phyloP scores from a whole-genome alignment of 2,329 filamentous ascomycete species.

The Epichloe bromicola region DNA sequence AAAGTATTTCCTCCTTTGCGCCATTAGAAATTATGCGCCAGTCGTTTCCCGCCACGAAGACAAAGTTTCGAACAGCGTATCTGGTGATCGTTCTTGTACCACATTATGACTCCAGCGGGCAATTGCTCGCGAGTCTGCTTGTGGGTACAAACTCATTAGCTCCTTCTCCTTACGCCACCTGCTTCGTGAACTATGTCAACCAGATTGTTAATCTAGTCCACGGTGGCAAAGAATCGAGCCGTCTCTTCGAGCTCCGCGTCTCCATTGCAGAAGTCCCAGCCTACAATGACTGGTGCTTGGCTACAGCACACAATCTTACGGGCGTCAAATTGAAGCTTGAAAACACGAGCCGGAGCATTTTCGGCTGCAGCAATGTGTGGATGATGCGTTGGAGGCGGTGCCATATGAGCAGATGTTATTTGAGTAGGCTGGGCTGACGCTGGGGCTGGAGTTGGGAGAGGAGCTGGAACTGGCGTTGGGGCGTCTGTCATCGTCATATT shows the following conservation, averaged over 20 bases:
- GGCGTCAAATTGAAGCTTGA: slow-evolving; percentile 94
- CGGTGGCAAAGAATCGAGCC: slow-evolving; percentile 60
- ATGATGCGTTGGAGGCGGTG: slow-evolving; percentile 10
- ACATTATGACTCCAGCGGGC: background rate
- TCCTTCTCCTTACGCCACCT: background rate
- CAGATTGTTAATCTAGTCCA: slow-evolving; percentile 23
- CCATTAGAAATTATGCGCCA: background rate
- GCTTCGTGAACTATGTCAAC: background rate
- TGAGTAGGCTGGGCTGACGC: slow-evolving; percentile 11
- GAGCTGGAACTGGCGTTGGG: background rate
- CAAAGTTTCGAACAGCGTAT: background rate
- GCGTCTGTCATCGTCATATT: background rate
- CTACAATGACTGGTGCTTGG: slow-evolving; percentile 82
- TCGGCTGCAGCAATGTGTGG: slow-evolving; percentile 34
- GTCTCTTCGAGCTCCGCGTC: slow-evolving; percentile 70
- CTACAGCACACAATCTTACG: slow-evolving; percentile 89
- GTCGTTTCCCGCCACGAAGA: background rate
- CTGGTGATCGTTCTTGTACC: background rate
- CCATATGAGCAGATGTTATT: slow-evolving; percentile 1
- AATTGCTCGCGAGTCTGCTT: too few species aligned
- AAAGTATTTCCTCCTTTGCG: background rate
- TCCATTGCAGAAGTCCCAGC: slow-evolving; percentile 92
- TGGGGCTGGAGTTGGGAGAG: background rate
- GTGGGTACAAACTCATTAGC: background rate
- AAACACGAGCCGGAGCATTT: slow-evolving; percentile 52